A percentile compares a stretch with the other conserved stretches of the same genome.
phyloP scores from a whole-genome alignment of 768 basidiomycete species.

The Phylloporus sp. region DNA sequence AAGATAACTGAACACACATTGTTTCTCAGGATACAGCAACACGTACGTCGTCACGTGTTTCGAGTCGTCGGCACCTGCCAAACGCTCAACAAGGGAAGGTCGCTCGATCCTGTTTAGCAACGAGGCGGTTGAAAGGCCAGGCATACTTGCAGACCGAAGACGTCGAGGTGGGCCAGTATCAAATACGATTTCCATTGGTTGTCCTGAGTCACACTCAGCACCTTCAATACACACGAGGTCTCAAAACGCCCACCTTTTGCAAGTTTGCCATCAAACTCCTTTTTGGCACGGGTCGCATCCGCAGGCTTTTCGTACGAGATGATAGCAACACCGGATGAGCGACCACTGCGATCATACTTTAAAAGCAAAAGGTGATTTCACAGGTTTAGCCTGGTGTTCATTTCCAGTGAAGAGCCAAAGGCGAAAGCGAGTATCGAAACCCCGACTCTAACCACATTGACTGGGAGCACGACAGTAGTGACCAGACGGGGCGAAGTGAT shows the following conservation, averaged over 20 bases:
- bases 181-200: conserved; percentile 71
- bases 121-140: conserved; percentile 46
- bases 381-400: conserved; percentile 55
- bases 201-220: conserved; percentile 44
- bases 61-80: conserved; percentile 44
- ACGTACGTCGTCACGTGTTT: conserved; percentile 17
- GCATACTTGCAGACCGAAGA: conserved; percentile 45
- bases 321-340: conserved; percentile 80
- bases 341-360: conserved; percentile 95
- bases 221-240: background rate
- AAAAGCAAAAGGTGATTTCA: conserved; percentile 44
- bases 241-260: conserved; percentile 63
- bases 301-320: conserved; percentile 73
- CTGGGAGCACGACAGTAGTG: conserved; percentile 31
- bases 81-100: conserved; percentile 62
- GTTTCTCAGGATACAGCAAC: background rate
- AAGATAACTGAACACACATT: background rate
- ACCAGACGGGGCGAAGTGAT: conserved; percentile 33
- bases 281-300: conserved; percentile 81
- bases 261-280: conserved; percentile 79
- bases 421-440: conserved; percentile 42
- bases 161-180: conserved; percentile 46
- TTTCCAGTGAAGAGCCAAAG: conserved; percentile 33
- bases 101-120: conserved; percentile 76
- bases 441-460: conserved; percentile 26